Evolutionary conservation across 495 filamentous ascomycete species (phyloP), one percentile per base, ranked within the genome.

Genomic region (Rostrohypoxylon terebratum): DNA sequence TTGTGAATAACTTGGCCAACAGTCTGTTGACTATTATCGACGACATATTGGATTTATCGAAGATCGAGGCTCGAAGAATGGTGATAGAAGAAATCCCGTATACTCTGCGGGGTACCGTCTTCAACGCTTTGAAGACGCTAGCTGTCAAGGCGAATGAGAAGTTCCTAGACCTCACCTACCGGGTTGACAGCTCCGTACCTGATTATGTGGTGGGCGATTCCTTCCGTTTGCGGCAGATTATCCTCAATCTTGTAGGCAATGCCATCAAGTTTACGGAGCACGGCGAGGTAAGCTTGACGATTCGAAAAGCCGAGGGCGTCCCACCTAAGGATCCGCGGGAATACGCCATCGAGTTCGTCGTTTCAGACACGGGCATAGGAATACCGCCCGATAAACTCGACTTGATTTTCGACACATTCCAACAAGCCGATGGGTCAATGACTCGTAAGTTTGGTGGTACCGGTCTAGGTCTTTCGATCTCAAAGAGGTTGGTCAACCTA

Each of bases 21-120:
- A 98, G 96, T 83, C 83, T 99, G 69, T 81, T 99, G 77, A 99
- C 96, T 18, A 98, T 99, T 74, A 98, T 99, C 77, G 96, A 99
- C 78, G 96, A 99, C 80, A 98, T 99, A 74, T 86, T 99, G 68
- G 96, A 99, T 87, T 92, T 99, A 69, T 97, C 94, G 6, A 99
- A 99, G 90, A 99, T 99, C 71, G 96, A 99, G 81, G 96, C 96
- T 25, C 95, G 98, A 78, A 90, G 96, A n/a, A 98, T 99, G 96
- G 93, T 97, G 18, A 96, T 99, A 83, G 96, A 99, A 77, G 93
- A 95, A 77, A 98, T 98, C 73, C 94, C 94, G 11, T 99, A 98
- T 82, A 98, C 96, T 0, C 85, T 98, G 58, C 90, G 96, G 47
- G 93, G 94, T 51, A 97, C 94, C 5, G 94, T 99, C 25, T 99